Evolutionary conservation across 1,284 basidiomycete species (phyloP), one percentile per base, ranked within the genome.

Genomic region (Phylloporus sp.): DNA sequence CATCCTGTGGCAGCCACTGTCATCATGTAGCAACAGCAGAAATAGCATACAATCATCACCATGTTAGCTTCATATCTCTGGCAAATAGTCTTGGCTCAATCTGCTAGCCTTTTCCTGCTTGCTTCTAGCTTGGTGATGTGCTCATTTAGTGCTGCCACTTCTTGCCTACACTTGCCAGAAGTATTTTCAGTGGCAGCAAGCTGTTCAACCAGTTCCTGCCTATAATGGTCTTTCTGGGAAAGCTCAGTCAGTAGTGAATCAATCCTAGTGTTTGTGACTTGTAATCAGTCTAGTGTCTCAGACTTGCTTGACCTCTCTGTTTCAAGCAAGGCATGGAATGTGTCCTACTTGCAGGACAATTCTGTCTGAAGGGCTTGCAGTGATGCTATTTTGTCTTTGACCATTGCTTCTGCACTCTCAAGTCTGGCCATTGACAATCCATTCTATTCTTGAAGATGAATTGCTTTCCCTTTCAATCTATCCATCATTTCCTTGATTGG

Each of bases 1-100:
- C 82, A 58, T 79, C 83, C 87, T 89, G 66, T 68, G 52, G 41
- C 35, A 52, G 57, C 63, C 65, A 60, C 59, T 60, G 57, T 68
- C 55, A 73, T 62, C 60, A 29, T 43, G 60, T 32, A 70, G n/a
- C 37, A 65, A 49, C 35, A 23, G 64, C 53, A 39, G 14, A 58
- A 67, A 68, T 57, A 45, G 45, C 64, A 70, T 67, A 68, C 68
- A 63, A 70, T 70, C 70, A 43, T 43, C 70, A 87, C 86, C 81
- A 88, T 68, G 64, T 82, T 80, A 19, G 72, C 74, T 66, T 82
- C 75, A 65, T 86, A 84, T 63, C 84, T 77, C 63, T 68, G 68
- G 62, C 75, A 79, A 64, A 84, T 74, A 23, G 66, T 79, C 55
- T 53, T 66, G 15, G 75, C 75, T 61, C 78, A 70, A 59, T 75